Evolutionary conservation across 805 yeast genomes (phyloP).

Genomic region (Candida tammaniensis): DNA sequence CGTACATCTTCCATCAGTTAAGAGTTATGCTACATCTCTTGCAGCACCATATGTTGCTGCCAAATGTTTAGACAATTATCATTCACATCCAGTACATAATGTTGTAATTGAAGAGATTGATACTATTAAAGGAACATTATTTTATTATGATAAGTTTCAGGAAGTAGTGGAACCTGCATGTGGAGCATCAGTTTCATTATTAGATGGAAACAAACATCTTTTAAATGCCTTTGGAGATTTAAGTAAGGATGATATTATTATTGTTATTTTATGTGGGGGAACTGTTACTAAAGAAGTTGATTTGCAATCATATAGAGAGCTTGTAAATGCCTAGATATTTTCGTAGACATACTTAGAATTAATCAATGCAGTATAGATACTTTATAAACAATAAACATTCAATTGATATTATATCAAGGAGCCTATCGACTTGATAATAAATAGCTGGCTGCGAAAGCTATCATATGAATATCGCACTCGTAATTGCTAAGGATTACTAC

Average conservation of each 20-base stretch:
- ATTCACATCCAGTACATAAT: conserved; percentile 14
- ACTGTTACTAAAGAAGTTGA: conserved; percentile 12
- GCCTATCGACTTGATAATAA: too few relatives aligned
- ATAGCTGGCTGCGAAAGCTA: too few relatives aligned
- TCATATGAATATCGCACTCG: too few relatives aligned
- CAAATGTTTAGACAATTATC: conserved; percentile 17
- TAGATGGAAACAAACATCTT: conserved; percentile 11
- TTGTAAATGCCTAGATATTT: too few relatives aligned
- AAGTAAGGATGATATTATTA: conserved; percentile 20
- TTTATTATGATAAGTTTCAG: conserved; percentile 21
- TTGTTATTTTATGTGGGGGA: conserved; percentile 32
- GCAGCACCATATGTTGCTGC: conserved; percentile 28
- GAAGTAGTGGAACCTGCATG: conserved; percentile 32
- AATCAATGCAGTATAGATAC: too few relatives aligned
- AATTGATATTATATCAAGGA: too few relatives aligned
- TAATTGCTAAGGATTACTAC: too few relatives aligned
- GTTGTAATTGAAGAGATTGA: conserved; percentile 24
- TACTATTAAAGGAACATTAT: conserved; percentile 20
- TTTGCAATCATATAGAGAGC: conserved; percentile 5
- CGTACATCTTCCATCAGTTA: conserved; percentile 17
- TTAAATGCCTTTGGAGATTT: conserved; percentile 12
- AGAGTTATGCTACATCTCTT: conserved; percentile 25
- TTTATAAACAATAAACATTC: too few relatives aligned
- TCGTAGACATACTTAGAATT: too few relatives aligned
- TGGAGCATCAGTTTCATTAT: conserved; percentile 25